These are phyloP conservation scores for Schizothecium vesticola DNA, from an alignment of 495 filamentous ascomycete genomes.

Conservation along the genomic window DNA sequence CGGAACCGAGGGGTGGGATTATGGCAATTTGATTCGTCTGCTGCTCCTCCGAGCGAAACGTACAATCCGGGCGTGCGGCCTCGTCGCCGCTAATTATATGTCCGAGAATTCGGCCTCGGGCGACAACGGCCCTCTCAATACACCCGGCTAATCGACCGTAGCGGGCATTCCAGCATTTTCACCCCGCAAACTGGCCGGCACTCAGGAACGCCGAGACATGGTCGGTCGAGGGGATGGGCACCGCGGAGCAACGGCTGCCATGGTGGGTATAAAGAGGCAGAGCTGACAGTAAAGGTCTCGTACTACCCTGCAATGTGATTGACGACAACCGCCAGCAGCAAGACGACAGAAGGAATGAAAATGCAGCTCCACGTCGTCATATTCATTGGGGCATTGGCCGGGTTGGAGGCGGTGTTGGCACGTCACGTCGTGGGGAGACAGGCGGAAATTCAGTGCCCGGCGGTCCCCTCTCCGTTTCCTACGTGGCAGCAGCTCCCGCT, in stretches of 20 bases:
- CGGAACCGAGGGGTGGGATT: background rate
- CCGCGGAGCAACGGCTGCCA: background rate
- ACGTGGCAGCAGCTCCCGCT: slow-evolving; percentile 36
- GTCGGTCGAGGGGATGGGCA: background rate
- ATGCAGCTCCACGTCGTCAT: background rate
- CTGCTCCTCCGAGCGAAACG: background rate
- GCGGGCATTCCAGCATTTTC: background rate
- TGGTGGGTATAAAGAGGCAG: background rate
- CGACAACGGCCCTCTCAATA: background rate
- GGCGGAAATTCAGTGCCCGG: slow-evolving; percentile 23
- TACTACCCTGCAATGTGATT: background rate
- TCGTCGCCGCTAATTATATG: background rate
- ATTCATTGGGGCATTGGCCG: slow-evolving; percentile 2
- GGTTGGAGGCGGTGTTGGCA: background rate
- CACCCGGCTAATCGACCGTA: background rate
- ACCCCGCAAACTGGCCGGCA: background rate
- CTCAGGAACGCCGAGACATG: background rate
- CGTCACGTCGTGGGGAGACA: slow-evolving; percentile 1
- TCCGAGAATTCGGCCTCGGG: background rate
- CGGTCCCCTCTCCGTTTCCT: slow-evolving; percentile 37
- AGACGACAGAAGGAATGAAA: background rate
- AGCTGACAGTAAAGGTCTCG: background rate
- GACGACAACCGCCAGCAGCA: background rate
- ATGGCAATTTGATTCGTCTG: background rate
- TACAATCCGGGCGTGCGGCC: background rate